A percentile compares a stretch with the other conserved stretches of the same genome.
Evolutionary conservation across 169 alveolate genomes (phyloP).

Genomic region (Cryptosporidium felis): DNA sequence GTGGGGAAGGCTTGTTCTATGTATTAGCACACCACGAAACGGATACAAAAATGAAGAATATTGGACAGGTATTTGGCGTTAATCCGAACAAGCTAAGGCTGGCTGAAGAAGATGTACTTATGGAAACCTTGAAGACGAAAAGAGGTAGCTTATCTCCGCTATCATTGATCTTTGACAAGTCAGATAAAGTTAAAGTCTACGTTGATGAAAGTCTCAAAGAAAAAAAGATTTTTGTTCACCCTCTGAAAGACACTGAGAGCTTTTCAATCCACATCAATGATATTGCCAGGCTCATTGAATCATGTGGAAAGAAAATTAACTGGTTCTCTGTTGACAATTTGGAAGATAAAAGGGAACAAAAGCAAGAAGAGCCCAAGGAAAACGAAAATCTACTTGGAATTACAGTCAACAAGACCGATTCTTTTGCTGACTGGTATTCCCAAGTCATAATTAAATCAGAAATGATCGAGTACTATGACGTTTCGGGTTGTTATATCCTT

Average conservation of each 20-base stretch:
- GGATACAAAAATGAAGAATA: slow-evolving; percentile 72
- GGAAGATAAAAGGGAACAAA: slow-evolving; percentile 69
- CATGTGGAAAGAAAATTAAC: slow-evolving; percentile 62
- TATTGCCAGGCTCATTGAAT: slow-evolving; percentile 48
- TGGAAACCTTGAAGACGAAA: slow-evolving; percentile 22
- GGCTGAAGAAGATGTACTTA: slow-evolving; percentile 70
- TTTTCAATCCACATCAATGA: slow-evolving; percentile 70
- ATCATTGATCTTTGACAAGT: slow-evolving; percentile 67
- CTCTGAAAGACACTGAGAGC: slow-evolving; percentile 73
- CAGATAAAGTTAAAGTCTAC: slow-evolving; percentile 36
- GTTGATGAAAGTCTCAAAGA: slow-evolving; percentile 62
- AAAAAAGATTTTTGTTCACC: slow-evolving; percentile 71
- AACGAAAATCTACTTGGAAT: slow-evolving; percentile 79
- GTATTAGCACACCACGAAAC: slow-evolving; percentile 72
- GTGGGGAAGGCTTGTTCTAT: slow-evolving; percentile 39
- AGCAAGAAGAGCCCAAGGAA: slow-evolving; percentile 68
- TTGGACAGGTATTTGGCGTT: slow-evolving; percentile 70
- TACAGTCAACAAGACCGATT: slow-evolving; percentile 80
- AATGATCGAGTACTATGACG: slow-evolving; percentile 98
- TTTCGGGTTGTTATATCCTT: slow-evolving; percentile 98
- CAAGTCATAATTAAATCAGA: slow-evolving; percentile 95
- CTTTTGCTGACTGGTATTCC: slow-evolving; percentile 87
- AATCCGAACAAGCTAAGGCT: slow-evolving; percentile 63
- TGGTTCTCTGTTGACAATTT: slow-evolving; percentile 71
- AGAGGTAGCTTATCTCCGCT: slow-evolving; percentile 72